Conservation (phyloP, 2,329 filamentous ascomycete species). For the Thelonectria discophora region DNA sequence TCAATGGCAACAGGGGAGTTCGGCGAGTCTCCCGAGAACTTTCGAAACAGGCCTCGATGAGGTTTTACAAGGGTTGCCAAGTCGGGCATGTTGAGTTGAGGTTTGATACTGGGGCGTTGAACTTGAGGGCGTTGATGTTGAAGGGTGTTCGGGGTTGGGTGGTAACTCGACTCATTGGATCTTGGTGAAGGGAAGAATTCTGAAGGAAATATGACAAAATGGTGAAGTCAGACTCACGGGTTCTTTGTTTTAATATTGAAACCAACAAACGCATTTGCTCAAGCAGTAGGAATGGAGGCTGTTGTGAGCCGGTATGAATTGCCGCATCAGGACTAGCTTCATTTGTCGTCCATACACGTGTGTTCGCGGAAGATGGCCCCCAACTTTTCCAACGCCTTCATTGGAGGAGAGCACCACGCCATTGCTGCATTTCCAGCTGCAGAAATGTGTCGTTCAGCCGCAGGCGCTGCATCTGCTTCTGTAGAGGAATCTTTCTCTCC, state of each 20-base stretch:
- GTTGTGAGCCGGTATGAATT: background rate
- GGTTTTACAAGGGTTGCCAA: conserved; percentile 23
- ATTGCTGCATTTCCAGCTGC: background rate
- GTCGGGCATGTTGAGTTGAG: conserved; percentile 16
- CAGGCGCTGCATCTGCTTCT: background rate
- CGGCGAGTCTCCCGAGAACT: background rate
- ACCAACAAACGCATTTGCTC: background rate
- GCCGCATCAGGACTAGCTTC: background rate
- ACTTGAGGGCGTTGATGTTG: no score
- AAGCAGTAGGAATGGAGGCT: background rate
- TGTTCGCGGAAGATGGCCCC: background rate
- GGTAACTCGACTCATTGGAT: background rate
- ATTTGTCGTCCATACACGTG: background rate
- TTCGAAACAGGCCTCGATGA: conserved; percentile 1
- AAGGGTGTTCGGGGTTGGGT: background rate
- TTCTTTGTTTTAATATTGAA: background rate
- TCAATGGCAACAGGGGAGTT: conserved; percentile 1
- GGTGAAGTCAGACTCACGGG: background rate
- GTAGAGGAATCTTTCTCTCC: background rate
- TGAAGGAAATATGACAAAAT: background rate
- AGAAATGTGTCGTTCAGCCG: background rate
- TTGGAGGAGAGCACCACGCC: background rate
- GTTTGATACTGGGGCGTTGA: no score
- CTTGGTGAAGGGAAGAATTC: background rate
- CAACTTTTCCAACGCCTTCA: background rate